These are phyloP conservation scores for Cutaneotrichosporon sp. DNA, from an alignment of 1,284 basidiomycete genomes.

Conservation along the genomic window DNA sequence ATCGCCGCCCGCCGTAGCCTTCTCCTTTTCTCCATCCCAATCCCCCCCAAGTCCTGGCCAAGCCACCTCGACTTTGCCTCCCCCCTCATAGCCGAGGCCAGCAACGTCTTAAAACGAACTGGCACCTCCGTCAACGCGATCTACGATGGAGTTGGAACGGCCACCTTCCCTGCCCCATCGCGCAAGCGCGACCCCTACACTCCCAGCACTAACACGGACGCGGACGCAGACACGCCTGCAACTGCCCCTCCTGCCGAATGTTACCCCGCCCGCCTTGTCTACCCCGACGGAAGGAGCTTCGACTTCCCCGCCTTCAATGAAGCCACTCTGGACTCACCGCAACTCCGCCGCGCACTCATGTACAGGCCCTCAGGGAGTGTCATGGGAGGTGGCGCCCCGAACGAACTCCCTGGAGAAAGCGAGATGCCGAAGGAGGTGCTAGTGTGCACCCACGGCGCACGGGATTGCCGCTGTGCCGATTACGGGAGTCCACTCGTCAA, in stretches of 20 bases:
- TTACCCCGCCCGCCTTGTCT: slow-evolving; percentile 40
- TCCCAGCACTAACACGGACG: neutral
- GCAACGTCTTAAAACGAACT: slow-evolving; percentile 25
- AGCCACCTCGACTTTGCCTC: slow-evolving; percentile 42
- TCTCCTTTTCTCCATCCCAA: slow-evolving; percentile 40
- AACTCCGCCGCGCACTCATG: slow-evolving; percentile 20
- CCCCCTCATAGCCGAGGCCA: slow-evolving; percentile 30
- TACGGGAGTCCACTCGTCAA: slow-evolving; percentile 57
- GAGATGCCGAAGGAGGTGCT: slow-evolving; percentile 58
- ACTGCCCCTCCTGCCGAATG: slow-evolving; percentile 16
- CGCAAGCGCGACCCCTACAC: neutral
- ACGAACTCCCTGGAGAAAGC: neutral
- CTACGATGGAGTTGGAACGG: slow-evolving; percentile 35
- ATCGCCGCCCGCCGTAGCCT: slow-evolving; percentile 33
- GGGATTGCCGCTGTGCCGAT: slow-evolving; percentile 73
- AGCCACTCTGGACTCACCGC: slow-evolving; percentile 22
- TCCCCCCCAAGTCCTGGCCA: slow-evolving; percentile 43
- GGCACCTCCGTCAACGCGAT: slow-evolving; percentile 39
- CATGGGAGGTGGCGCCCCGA: neutral
- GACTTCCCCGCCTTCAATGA: slow-evolving; percentile 25
- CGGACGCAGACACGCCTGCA: neutral
- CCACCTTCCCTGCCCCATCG: slow-evolving; percentile 8
- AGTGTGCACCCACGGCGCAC: slow-evolving; percentile 67
- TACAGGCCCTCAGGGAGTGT: slow-evolving; percentile 20
- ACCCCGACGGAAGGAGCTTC: slow-evolving; percentile 36